Conservation (phyloP, 768 basidiomycete genomes). For the Dendrothele bispora region DNA sequence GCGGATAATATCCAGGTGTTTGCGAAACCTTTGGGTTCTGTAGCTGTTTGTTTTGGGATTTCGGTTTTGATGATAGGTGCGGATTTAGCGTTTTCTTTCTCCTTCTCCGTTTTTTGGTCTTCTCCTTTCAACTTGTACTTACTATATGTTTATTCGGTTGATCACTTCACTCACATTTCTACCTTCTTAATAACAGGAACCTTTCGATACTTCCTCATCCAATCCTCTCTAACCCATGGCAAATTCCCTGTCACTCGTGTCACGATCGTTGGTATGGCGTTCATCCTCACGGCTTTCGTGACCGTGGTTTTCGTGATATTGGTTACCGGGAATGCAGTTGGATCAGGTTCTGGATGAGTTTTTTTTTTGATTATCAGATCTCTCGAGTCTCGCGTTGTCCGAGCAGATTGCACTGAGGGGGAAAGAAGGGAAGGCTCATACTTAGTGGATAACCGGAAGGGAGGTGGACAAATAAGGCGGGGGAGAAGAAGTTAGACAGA, state of each 20-base stretch:
- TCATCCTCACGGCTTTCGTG: background rate
- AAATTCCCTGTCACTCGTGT: slow-evolving; percentile 2
- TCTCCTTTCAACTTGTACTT: background rate
- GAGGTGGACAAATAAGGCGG: too few species aligned
- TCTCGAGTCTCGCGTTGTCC: too few species aligned
- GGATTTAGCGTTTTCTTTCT: background rate
- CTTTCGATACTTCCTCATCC: slow-evolving; percentile 4
- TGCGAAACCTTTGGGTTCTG: slow-evolving; percentile 3
- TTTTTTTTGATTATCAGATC: too few species aligned
- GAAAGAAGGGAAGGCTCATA: too few species aligned
- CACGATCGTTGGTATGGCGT: background rate
- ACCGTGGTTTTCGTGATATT: slow-evolving; percentile 1
- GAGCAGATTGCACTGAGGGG: too few species aligned
- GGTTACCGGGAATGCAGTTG: background rate
- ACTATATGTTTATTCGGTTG: too few species aligned
- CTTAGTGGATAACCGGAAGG: too few species aligned
- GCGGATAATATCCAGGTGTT: background rate
- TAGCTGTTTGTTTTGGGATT: background rate
- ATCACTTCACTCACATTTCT: too few species aligned
- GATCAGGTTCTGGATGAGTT: too few species aligned
- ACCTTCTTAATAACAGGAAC: too few species aligned
- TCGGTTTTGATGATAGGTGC: slow-evolving; percentile 1
- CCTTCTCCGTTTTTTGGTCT: background rate
- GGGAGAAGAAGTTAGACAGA: too few species aligned
- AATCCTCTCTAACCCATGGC: background rate